A percentile compares a stretch with the other conserved stretches of the same genome.
Evolutionary conservation across 2,329 filamentous ascomycete species (phyloP).

Genomic region (Colletotrichum sp.): DNA sequence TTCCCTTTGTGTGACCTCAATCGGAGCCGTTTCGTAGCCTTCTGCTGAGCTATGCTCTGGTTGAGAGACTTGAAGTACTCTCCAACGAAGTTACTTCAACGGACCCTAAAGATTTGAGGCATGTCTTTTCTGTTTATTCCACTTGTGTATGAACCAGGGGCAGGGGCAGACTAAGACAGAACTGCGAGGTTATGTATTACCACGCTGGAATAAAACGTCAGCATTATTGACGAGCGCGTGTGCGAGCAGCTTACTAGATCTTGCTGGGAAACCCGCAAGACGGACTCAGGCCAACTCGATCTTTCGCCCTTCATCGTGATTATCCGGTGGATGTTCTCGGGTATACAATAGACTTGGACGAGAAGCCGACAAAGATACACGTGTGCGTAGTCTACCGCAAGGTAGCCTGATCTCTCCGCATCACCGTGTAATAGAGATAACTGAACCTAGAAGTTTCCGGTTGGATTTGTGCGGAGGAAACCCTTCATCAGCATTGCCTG

Average conservation of each 20-base stretch:
- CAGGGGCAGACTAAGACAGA: fast-evolving
- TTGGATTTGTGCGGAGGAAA: neutral
- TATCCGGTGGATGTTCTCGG: fast-evolving
- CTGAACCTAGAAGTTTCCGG: no score
- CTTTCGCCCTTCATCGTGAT: neutral
- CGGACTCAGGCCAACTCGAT: fast-evolving
- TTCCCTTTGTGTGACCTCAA: neutral
- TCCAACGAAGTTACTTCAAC: fast-evolving
- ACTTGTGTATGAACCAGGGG: neutral
- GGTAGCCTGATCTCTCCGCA: fast-evolving
- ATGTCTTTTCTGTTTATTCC: neutral
- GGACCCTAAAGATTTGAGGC: neutral
- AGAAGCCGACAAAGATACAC: fast-evolving
- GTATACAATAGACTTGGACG: fast-evolving
- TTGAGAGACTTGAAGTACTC: neutral
- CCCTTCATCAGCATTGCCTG: neutral
- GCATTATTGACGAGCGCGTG: fast-evolving
- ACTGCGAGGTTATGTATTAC: neutral
- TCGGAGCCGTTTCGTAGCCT: fast-evolving
- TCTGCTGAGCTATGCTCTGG: neutral
- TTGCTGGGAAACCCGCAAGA: fast-evolving
- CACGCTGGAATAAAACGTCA: neutral
- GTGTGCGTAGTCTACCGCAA: fast-evolving
- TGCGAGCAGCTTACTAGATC: neutral
- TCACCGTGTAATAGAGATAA: fast-evolving